Conservation (phyloP, 495 filamentous ascomycete genomes). For the Sordaria brevicollis region DNA sequence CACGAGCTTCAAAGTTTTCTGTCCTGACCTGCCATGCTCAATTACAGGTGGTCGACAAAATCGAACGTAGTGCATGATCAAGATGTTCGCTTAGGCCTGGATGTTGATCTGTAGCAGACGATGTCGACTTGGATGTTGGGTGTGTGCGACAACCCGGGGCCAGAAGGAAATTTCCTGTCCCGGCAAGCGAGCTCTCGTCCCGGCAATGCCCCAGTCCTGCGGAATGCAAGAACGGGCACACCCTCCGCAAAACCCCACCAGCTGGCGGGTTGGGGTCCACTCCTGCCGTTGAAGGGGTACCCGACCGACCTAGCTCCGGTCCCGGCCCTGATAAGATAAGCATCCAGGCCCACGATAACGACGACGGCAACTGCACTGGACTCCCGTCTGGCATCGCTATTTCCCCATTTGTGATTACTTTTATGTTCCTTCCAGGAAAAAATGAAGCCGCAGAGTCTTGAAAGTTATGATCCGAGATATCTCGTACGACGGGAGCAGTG, state of each 20-base stretch:
- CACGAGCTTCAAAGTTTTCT: constrained; percentile 28
- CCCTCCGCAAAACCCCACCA: not conserved
- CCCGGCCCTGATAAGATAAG: not conserved
- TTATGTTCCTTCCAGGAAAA: no score
- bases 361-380: not conserved
- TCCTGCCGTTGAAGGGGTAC: not conserved
- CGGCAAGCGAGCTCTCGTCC: not conserved
- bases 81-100: not conserved
- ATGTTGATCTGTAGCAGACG: not conserved
- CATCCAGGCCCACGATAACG: not conserved
- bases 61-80: constrained; percentile 61
- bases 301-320: not conserved
- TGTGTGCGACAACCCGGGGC: not conserved
- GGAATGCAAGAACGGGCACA: not conserved
- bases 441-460: no score
- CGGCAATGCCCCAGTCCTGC: not conserved
- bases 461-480: no score
- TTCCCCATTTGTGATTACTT: not conserved
- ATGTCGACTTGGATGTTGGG: not conserved
- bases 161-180: not conserved
- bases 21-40: constrained; percentile 19
- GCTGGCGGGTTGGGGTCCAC: not conserved
- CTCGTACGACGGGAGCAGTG: no score
- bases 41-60: constrained; percentile 56
- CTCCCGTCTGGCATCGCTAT: not conserved